phyloP scores from a whole-genome alignment of 306 rosid species.

The Fagus crenata region DNA sequence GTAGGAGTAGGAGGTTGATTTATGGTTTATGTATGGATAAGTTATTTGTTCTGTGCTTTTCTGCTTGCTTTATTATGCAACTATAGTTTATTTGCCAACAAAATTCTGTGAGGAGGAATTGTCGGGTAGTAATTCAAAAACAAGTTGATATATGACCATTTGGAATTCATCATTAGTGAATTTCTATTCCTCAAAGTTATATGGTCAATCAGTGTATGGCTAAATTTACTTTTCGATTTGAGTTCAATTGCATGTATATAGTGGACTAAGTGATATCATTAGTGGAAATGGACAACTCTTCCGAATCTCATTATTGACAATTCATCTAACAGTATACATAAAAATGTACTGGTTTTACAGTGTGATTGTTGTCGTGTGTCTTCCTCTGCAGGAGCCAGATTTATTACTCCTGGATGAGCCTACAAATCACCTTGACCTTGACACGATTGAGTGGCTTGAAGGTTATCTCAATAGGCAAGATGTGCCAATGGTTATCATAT shows the following conservation, averaged over 20 bases:
- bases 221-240: not conserved
- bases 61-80: not conserved
- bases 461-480: slow-evolving; percentile 83
- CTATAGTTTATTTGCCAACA: not conserved
- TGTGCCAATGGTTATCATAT: slow-evolving; percentile 97
- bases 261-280: not conserved
- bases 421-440: slow-evolving; percentile 95
- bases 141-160: not conserved
- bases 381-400: slow-evolving; percentile 84
- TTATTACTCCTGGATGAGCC: slow-evolving; percentile 90
- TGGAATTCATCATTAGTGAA: slow-evolving; percentile 6
- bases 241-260: not conserved
- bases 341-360: slow-evolving; percentile 11
- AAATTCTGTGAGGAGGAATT: not conserved
- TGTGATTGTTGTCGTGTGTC: slow-evolving; percentile 16
- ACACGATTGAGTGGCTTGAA: slow-evolving; percentile 98
- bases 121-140: not conserved
- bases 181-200: slow-evolving; percentile 1
- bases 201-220: slow-evolving; percentile 8
- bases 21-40: not conserved
- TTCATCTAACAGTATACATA: not conserved
- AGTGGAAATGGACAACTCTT: not conserved
- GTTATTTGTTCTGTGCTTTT: not conserved
- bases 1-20: slow-evolving; percentile 8
- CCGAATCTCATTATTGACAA: not conserved